Conservation (phyloP, 1,284 basidiomycete genomes). For the Malassezia equina region DNA sequence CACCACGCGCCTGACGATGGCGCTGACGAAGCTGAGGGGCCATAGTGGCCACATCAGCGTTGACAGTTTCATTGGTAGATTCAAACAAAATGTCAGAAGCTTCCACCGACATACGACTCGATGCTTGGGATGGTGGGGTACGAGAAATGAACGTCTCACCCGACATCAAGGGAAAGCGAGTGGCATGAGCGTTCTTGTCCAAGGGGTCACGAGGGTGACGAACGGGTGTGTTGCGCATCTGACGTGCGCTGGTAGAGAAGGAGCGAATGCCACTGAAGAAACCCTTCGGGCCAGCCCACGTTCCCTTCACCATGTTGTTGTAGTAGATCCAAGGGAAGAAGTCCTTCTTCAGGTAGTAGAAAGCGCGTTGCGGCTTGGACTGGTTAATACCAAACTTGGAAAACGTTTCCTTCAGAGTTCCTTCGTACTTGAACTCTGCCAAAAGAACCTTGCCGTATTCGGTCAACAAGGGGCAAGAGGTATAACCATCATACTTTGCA, state of each 20-base stretch:
- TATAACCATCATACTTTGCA: conserved; percentile 46
- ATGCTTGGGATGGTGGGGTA: conserved; percentile 25
- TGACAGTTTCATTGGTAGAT: conserved; percentile 11
- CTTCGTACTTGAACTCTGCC: conserved; percentile 73
- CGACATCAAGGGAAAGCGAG: conserved; percentile 25
- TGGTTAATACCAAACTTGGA: conserved; percentile 35
- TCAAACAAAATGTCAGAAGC: conserved; percentile 24
- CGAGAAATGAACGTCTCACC: conserved; percentile 44
- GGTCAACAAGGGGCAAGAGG: conserved; percentile 53
- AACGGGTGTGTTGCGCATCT: conserved; percentile 31
- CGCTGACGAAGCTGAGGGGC: conserved; percentile 24
- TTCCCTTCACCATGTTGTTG: conserved; percentile 63
- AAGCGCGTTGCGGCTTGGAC: conserved; percentile 53
- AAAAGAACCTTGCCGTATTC: conserved; percentile 77
- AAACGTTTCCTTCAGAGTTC: conserved; percentile 68
- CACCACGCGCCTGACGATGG: conserved; percentile 7
- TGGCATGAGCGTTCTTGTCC: conserved; percentile 24
- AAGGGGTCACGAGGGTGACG: conserved; percentile 42
- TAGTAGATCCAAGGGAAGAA: conserved; percentile 84
- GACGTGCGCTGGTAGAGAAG: conserved; percentile 23
- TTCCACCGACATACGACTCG: conserved; percentile 20
- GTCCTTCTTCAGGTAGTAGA: conserved; percentile 87
- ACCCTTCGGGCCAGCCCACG: conserved; percentile 47
- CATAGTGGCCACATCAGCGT: conserved; percentile 8
- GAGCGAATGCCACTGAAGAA: conserved; percentile 17